A percentile compares a stretch with the other conserved stretches of the same genome.
Conservation (phyloP, 768 basidiomycete species). For the Termitomyces sp. region DNA sequence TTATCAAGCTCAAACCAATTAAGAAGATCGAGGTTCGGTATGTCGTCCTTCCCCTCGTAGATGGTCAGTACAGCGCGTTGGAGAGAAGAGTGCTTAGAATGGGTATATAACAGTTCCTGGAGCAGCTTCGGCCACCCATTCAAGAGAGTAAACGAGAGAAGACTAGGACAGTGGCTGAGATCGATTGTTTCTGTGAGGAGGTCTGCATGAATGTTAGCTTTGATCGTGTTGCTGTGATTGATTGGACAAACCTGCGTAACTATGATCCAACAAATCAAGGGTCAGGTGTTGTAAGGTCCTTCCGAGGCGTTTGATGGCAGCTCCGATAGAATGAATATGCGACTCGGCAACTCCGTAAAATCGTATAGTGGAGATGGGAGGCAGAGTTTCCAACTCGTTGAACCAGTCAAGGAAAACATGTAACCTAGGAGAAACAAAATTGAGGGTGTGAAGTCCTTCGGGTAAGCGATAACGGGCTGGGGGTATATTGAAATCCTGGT, state of each 20-base stretch:
- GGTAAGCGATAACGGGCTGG: conserved; percentile 1
- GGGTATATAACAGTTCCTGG: conserved; percentile 3
- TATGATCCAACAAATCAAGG: conserved; percentile 10
- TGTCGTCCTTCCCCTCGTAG: conserved; percentile 9
- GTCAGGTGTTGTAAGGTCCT: conserved; percentile 8
- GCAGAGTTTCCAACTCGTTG: neutral
- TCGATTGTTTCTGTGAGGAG: conserved; percentile 5
- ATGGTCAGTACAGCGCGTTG: conserved; percentile 6
- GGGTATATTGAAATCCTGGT: neutral
- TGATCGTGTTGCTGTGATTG: neutral
- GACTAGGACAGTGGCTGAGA: conserved; percentile 7
- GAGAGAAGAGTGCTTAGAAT: conserved; percentile 2
- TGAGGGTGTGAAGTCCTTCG: conserved; percentile 7
- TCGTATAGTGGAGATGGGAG: conserved; percentile 7
- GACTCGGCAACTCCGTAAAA: conserved; percentile 6
- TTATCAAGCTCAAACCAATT: conserved; percentile 11
- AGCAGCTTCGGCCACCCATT: conserved; percentile 13
- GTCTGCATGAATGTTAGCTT: neutral
- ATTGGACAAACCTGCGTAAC: conserved; percentile 3
- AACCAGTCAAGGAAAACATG: conserved; percentile 13
- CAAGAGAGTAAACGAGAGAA: conserved; percentile 12
- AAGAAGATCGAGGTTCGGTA: conserved; percentile 12
- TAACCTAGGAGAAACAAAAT: neutral
- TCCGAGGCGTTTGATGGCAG: conserved; percentile 6
- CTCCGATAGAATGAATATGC: conserved; percentile 4